Conservation (phyloP, 2,329 filamentous ascomycete species). For the Fusarium buharicum region DNA sequence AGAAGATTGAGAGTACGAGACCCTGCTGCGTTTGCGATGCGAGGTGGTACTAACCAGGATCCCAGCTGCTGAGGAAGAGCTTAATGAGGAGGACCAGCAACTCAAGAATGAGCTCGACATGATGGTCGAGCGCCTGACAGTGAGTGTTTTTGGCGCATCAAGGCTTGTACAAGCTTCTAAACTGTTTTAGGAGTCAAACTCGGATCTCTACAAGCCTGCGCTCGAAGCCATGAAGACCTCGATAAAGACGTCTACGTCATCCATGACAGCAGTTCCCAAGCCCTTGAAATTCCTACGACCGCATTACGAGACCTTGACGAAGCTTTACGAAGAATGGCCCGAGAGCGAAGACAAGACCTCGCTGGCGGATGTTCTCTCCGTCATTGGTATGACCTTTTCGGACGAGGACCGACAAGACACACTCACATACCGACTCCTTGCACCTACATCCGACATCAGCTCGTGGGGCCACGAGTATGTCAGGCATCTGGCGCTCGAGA, state of each 20-base stretch:
- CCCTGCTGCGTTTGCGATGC: slow-evolving; percentile 18
- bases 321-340: slow-evolving; percentile 90
- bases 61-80: slow-evolving; percentile 74
- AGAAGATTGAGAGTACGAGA: slow-evolving; percentile 62
- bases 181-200: slow-evolving; percentile 77
- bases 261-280: slow-evolving; percentile 99
- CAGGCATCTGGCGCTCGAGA: slow-evolving; percentile 92
- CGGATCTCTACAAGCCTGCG: slow-evolving; percentile 87
- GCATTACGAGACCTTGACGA: slow-evolving; percentile 90
- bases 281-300: slow-evolving; percentile 97
- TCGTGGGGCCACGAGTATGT: slow-evolving; percentile 99
- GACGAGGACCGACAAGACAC: slow-evolving; percentile 97
- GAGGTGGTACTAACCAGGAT: slow-evolving; percentile 38
- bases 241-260: slow-evolving; percentile 99
- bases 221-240: slow-evolving; percentile 97
- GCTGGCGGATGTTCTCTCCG: slow-evolving; percentile 93
- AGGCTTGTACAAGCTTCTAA: slow-evolving; percentile 23
- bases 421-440: slow-evolving; percentile 91
- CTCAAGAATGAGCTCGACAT: slow-evolving; percentile 98
- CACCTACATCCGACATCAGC: slow-evolving; percentile 89
- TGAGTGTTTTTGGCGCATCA: slow-evolving; percentile 53
- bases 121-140: slow-evolving; percentile 94
- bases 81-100: slow-evolving; percentile 98
- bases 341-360: slow-evolving; percentile 85
- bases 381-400: slow-evolving; percentile 98